Percentiles rank a stretch among this genome's conserved stretches.
These are phyloP conservation scores for Furcasterigmium furcatum DNA, from an alignment of 2,329 filamentous ascomycete species.

Conservation along the genomic window DNA sequence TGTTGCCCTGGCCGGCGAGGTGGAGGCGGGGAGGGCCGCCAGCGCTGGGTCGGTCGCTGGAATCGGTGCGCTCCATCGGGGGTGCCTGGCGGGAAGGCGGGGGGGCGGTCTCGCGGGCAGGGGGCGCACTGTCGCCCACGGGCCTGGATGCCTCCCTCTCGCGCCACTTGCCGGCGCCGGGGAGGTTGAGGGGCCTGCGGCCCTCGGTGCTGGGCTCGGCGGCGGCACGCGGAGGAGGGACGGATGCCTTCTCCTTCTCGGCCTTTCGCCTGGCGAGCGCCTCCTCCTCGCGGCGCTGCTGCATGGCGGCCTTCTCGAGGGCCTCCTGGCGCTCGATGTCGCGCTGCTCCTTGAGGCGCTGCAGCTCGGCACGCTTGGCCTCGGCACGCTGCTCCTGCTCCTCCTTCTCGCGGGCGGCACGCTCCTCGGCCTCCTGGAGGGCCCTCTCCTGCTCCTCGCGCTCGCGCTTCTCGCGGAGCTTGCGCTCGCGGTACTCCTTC, in stretches of 20 bases:
- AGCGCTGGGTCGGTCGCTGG: conserved; percentile 34
- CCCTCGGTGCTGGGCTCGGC: conserved; percentile 18
- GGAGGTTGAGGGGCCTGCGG: conserved; percentile 20
- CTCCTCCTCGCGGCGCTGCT: conserved; percentile 84
- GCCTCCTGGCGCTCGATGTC: conserved; percentile 67
- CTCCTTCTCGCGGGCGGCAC: conserved; percentile 75
- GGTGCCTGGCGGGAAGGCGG: conserved; percentile 9
- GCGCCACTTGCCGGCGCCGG: conserved; percentile 38
- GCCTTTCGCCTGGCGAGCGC: conserved; percentile 72
- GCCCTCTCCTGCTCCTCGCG: conserved; percentile 79
- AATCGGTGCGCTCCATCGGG: conserved; percentile 43
- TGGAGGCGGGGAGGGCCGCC: conserved; percentile 58
- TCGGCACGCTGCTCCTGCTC: conserved; percentile 79
- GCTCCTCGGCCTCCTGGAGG: conserved; percentile 82
- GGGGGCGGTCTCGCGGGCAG: conserved; percentile 18
- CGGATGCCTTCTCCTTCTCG: conserved; percentile 52
- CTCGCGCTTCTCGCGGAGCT: conserved; percentile 79
- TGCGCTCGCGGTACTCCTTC: conserved; percentile 83
- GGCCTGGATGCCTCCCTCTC: conserved; percentile 30
- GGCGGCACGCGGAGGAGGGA: conserved; percentile 36
- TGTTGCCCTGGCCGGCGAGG: conserved; percentile 56
- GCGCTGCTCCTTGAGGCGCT: conserved; percentile 63
- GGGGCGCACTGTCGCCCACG: conserved; percentile 23
- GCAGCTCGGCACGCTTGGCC: conserved; percentile 69
- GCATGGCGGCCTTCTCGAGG: conserved; percentile 61